A percentile compares a stretch with the other conserved stretches of the same genome.
Conservation (phyloP, 208 protist species). For the Acanthamoeba royreba region DNA sequence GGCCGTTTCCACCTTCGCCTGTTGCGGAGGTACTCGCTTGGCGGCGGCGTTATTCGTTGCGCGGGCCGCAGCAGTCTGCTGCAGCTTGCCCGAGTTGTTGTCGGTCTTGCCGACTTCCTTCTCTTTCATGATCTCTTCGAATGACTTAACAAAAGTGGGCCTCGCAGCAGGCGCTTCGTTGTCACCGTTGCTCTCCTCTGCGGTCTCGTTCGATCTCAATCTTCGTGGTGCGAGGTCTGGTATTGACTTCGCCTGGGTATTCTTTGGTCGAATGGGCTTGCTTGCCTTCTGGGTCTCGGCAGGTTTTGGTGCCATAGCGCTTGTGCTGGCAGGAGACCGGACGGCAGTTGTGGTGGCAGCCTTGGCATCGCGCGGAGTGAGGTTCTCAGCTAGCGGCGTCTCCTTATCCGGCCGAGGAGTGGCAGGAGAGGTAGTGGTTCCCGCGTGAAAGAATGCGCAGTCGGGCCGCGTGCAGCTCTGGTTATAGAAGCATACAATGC, state of each 20-base stretch:
- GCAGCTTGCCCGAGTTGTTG: background rate
- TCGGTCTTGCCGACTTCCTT: background rate
- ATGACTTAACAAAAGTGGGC: background rate
- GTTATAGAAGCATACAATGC: background rate
- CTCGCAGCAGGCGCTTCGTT: background rate
- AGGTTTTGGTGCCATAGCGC: background rate
- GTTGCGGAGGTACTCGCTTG: background rate
- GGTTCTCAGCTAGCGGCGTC: background rate
- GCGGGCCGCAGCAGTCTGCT: too few relatives aligned
- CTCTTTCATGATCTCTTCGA: background rate
- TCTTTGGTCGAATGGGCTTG: too few relatives aligned
- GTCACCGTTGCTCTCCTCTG: background rate
- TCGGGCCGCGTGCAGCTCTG: background rate
- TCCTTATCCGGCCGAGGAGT: background rate
- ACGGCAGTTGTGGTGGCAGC: background rate
- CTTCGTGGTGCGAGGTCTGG: too few relatives aligned
- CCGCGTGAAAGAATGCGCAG: background rate
- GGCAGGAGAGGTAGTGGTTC: background rate
- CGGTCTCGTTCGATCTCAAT: background rate
- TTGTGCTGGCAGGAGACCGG: background rate
- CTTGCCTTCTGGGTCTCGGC: too few relatives aligned
- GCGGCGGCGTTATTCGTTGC: background rate
- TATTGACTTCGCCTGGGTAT: too few relatives aligned
- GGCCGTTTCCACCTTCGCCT: background rate
- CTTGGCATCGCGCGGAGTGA: background rate